Conservation (phyloP, 2,329 filamentous ascomycete genomes). For the Orbilia javanica region DNA sequence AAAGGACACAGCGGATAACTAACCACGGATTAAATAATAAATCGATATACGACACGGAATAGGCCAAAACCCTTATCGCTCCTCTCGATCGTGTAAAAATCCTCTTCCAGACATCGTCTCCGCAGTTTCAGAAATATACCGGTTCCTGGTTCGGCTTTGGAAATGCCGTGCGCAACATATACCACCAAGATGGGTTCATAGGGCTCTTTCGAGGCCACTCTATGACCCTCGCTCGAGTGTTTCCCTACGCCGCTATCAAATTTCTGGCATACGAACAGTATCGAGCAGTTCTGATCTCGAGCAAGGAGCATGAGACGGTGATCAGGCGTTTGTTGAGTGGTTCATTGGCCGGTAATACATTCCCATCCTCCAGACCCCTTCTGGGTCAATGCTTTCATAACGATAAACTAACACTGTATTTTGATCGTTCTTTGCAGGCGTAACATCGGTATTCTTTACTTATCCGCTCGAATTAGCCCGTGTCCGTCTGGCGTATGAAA, state of each 20-base stretch:
- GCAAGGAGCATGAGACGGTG: constrained; percentile 80
- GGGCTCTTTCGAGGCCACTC: constrained; percentile 95
- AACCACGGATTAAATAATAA: background rate
- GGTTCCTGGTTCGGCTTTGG: constrained; percentile 87
- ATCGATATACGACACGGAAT: constrained; percentile 28
- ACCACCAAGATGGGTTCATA: constrained; percentile 76
- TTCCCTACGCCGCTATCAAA: constrained; percentile 97
- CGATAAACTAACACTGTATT: constrained; percentile 65
- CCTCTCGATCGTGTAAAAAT: constrained; percentile 98
- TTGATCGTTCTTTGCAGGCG: constrained; percentile 69
- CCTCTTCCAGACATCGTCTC: constrained; percentile 94
- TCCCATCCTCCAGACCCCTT: background rate
- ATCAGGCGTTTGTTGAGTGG: constrained; percentile 80
- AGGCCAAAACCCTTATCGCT: constrained; percentile 96
- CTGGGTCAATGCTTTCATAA: constrained; percentile 34
- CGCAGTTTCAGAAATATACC: constrained; percentile 91
- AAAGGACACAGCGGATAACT: background rate
- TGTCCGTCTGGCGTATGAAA: constrained; percentile 94
- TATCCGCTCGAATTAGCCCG: constrained; percentile 94
- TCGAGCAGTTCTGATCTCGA: constrained; percentile 80
- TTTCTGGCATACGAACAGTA: constrained; percentile 98
- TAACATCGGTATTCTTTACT: constrained; percentile 93
- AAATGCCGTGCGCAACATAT: constrained; percentile 86
- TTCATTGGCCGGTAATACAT: constrained; percentile 71
- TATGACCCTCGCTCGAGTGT: constrained; percentile 91